Percentiles rank a stretch among this genome's conserved stretches.
These are phyloP conservation scores for Ascosphaera acerosa DNA, from an alignment of 2,329 filamentous ascomycete genomes.

Conservation along the genomic window DNA sequence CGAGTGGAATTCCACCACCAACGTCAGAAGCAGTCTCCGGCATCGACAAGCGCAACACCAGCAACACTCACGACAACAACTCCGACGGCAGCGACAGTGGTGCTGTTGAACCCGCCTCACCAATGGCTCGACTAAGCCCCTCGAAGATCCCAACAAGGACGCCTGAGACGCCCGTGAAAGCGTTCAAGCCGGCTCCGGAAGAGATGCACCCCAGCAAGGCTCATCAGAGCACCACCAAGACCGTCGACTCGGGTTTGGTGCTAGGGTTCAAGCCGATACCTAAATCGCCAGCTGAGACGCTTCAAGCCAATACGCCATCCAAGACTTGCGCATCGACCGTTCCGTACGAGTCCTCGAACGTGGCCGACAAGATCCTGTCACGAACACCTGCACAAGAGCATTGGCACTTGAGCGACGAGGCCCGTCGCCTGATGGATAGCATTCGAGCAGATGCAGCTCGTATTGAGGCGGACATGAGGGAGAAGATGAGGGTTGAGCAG, in stretches of 20 bases:
- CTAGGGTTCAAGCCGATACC: slow-evolving; percentile 56
- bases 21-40: too few species aligned
- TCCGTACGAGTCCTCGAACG: slow-evolving; percentile 14
- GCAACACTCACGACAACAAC: slow-evolving; percentile 6
- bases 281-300: slow-evolving; percentile 5
- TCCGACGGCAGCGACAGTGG: too few species aligned
- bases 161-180: slow-evolving; percentile 33
- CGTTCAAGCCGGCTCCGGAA: slow-evolving; percentile 40
- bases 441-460: slow-evolving; percentile 45
- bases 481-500: slow-evolving; percentile 19
- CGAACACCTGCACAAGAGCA: slow-evolving; percentile 11
- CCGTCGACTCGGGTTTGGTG: slow-evolving; percentile 54
- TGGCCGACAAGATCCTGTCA: slow-evolving; percentile 22
- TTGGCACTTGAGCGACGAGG: slow-evolving; percentile 22
- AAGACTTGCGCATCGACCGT: slow-evolving; percentile 18
- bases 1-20: too few species aligned
- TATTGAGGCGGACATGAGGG: slow-evolving; percentile 39
- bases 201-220: slow-evolving; percentile 85
- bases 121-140: slow-evolving; percentile 11
- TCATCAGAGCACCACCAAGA: slow-evolving; percentile 46
- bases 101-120: slow-evolving; percentile 6
- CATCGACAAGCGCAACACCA: slow-evolving; percentile 9
- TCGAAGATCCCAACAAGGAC: slow-evolving; percentile 23
- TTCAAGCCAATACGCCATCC: slow-evolving; percentile 12
- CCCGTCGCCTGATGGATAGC: slow-evolving; percentile 35